Conservation (phyloP, 495 filamentous ascomycete genomes). For the Xylaria longipes region DNA sequence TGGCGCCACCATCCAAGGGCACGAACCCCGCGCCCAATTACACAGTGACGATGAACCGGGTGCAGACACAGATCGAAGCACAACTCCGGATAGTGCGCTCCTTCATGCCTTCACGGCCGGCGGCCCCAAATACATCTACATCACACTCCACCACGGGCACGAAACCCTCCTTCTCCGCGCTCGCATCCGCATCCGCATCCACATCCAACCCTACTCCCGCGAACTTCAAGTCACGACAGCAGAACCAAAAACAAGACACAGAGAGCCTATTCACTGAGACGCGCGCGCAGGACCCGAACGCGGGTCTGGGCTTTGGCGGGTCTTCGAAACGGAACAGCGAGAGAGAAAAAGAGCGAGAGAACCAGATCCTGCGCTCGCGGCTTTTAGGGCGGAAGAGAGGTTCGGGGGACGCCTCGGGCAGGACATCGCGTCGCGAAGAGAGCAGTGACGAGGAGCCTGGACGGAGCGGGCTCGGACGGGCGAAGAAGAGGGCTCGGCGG, state of each 20-base stretch:
- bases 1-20: constrained; percentile 37
- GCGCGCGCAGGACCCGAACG: constrained; percentile 42
- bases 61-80: constrained; percentile 39
- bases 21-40: constrained; percentile 43
- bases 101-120: constrained; percentile 28
- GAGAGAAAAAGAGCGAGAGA: constrained; percentile 28
- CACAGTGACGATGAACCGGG: constrained; percentile 45
- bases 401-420: constrained; percentile 12
- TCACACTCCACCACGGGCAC: not conserved
- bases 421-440: constrained; percentile 39
- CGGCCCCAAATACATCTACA: constrained; percentile 23
- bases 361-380: constrained; percentile 36
- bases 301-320: constrained; percentile 41
- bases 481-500: constrained; percentile 38
- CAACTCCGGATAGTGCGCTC: constrained; percentile 31
- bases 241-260: constrained; percentile 20
- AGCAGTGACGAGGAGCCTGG: constrained; percentile 68
- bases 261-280: constrained; percentile 41
- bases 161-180: constrained; percentile 42
- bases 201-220: not conserved
- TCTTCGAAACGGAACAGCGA: constrained; percentile 12
- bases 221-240: not conserved
- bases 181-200: constrained; percentile 33
- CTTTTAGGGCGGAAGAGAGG: constrained; percentile 40
- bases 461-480: constrained; percentile 60